Base-by-base conservation (phyloP, 2,329 filamentous ascomycete genomes). In the Penicillium brasilianum region DNA sequence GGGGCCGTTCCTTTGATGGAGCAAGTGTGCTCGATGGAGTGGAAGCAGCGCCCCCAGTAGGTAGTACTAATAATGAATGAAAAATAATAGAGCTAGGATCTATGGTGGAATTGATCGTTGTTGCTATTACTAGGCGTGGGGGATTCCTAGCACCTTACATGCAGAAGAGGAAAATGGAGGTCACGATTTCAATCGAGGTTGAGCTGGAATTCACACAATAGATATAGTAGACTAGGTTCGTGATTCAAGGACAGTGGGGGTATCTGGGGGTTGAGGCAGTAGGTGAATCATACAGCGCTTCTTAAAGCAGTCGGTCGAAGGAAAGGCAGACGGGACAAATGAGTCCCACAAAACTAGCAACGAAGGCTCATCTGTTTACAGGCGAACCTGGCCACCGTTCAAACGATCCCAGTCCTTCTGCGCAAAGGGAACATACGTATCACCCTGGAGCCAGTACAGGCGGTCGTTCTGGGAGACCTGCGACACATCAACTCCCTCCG, bases 401-500 rank as follows among this genome's bases (percentile, higher is more conserved):
- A 97, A 73, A 58, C 80, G 81, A 39, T 84, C 80, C 92, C 92
- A 96, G 48, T 96, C 89, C 58, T 76, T 78, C 64, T 83, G 76
- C 0, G 77, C 79, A 76, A 96, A 96, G 8, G 78, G 83, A 32
- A 87, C 84, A 75, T 96, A 97, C 0, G 80, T 82, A 25, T 85
- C 85, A 0, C 82, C 83, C 68, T 82, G 84, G 16, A 93, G 78
- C 89, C 90, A 94, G 67, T 87, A 87, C 76, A 91, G 80, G 44
- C 72, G 73, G 65, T 86, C 84, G 2, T 67, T 64, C 28, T 69
- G 55, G 6, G 68, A 67, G 13, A 79, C 70, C 10, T 69, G 66
- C 4, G 71, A 76, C 0, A 89, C 90, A 69, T 91, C 85, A 0
- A 94, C 90, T 0, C 93, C 92, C 64, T 93, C 85, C 2, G 83